These are phyloP conservation scores for Beauveria asiatica DNA, from an alignment of 2,329 filamentous ascomycete genomes.

Conservation along the genomic window DNA sequence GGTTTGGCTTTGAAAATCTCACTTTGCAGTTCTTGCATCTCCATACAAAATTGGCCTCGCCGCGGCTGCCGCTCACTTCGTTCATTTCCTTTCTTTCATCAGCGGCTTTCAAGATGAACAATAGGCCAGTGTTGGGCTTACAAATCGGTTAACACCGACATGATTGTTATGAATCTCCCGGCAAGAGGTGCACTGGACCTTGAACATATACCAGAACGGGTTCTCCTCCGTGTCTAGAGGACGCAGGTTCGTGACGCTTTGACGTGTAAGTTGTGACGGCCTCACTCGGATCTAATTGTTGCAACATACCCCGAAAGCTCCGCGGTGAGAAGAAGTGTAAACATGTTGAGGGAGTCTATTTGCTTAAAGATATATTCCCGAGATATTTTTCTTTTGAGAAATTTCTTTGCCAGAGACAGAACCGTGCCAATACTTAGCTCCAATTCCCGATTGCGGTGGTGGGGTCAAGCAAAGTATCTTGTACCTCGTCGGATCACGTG, in stretches of 20 bases:
- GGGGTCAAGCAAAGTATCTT: constrained; percentile 2
- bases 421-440: background rate
- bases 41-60: constrained; percentile 99
- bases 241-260: constrained; percentile 79
- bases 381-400: background rate
- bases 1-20: constrained; percentile 11
- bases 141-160: constrained; percentile 81
- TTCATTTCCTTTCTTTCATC: constrained; percentile 61
- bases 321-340: constrained; percentile 56
- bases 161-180: constrained; percentile 82
- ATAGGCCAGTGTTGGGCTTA: constrained; percentile 38
- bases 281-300: too few relatives aligned
- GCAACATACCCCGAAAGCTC: constrained; percentile 57
- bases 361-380: background rate
- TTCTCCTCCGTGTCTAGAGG: constrained; percentile 72
- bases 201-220: constrained; percentile 96
- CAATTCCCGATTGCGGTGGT: background rate
- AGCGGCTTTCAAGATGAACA: background rate
- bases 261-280: constrained; percentile 6
- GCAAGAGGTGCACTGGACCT: constrained; percentile 96
- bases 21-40: constrained; percentile 98
- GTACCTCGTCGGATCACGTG: background rate
- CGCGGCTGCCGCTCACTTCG: constrained; percentile 84
- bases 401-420: background rate
- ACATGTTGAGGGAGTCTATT: constrained; percentile 40